Evolutionary conservation across 2,329 filamentous ascomycete species (phyloP).

Genomic region (Xylogone sp.): DNA sequence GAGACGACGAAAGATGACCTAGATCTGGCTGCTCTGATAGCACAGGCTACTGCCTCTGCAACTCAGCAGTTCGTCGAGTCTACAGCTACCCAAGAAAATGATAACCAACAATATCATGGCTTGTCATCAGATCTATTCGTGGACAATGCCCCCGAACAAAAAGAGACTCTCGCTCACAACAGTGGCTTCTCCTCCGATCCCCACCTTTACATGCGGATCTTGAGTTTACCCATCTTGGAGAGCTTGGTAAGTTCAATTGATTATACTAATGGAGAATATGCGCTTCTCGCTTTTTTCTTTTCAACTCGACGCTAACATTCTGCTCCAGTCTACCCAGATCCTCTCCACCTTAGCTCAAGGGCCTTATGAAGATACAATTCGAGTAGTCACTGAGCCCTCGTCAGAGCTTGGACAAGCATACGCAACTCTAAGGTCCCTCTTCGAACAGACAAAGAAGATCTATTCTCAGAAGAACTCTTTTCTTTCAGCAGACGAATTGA

Average conservation of each 20-base stretch:
- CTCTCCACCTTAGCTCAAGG: slow-evolving; percentile 53
- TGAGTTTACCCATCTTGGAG: slow-evolving; percentile 58
- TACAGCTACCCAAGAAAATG: background rate
- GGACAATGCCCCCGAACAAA: background rate
- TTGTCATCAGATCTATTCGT: background rate
- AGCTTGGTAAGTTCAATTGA: slow-evolving; percentile 45
- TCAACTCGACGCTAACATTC: slow-evolving; percentile 6
- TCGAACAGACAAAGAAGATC: slow-evolving; percentile 60
- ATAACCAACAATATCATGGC: background rate
- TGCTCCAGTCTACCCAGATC: slow-evolving; percentile 51
- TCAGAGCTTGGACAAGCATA: slow-evolving; percentile 59
- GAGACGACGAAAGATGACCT: slow-evolving; percentile 2
- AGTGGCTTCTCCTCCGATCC: slow-evolving; percentile 19
- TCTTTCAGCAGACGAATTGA: slow-evolving; percentile 47
- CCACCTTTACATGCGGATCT: slow-evolving; percentile 42
- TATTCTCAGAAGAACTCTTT: slow-evolving; percentile 51
- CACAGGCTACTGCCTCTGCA: slow-evolving; percentile 12
- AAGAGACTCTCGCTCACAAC: background rate
- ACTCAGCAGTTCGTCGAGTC: slow-evolving; percentile 4
- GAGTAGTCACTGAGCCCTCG: slow-evolving; percentile 51
- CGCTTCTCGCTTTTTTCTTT: background rate
- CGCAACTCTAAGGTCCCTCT: slow-evolving; percentile 55
- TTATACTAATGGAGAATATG: background rate
- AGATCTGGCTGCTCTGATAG: slow-evolving; percentile 13
- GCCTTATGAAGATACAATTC: slow-evolving; percentile 51